Base-by-base conservation (phyloP, 345 rosid genomes). In the Hypericum androsaemum region DNA sequence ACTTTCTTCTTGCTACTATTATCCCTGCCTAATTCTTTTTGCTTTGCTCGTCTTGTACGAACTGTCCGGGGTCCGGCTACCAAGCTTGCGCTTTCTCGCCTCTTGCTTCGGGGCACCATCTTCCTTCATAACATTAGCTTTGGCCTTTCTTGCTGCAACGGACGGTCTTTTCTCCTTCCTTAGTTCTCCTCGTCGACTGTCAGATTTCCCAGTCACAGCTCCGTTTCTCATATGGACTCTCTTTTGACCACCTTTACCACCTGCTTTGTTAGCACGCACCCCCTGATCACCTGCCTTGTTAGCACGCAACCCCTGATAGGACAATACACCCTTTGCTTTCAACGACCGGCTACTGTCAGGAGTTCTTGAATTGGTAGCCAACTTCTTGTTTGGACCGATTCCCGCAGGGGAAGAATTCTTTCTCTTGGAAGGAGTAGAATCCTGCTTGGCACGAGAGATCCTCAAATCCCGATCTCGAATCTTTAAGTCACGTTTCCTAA, bases 231-330 rank as follows among this genome's bases (percentile, higher is more conserved):
- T 54, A 52, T 43, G 59, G n/a, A 37, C 63, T 76, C 77, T 88
- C 80, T 74, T 86, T 40, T 54, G 63, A 28, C 60, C 63, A 16
- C 80, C 77, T 40, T 54, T 61, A 28, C 60, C 63, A 16, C 80
- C 77, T 2, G 94, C 65, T 71, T 83, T 88, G 57, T 76, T 83
- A 39, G 92, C 89, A 41, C 77, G 78, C 73, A 83, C 60, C 11
- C 98, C 98, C 74, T 92, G 94, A 70, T 83, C 32, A 22, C 80
- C 77, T 2, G 94, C 65, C 71, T 83, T 88, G 56, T 76, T 83
- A 39, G 92, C 89, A 38, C 77, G 78, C 73, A 83, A 62, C n/a
- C 98, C 98, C 74, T 92, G 94, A 70, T 83, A 88, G 7, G 90
- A 71, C 66, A 74, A 43, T 39, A 64, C 42, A 49, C 65, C 58